Conservation (phyloP, 2,329 filamentous ascomycete genomes). For the Sporothrix pseudoabietina region DNA sequence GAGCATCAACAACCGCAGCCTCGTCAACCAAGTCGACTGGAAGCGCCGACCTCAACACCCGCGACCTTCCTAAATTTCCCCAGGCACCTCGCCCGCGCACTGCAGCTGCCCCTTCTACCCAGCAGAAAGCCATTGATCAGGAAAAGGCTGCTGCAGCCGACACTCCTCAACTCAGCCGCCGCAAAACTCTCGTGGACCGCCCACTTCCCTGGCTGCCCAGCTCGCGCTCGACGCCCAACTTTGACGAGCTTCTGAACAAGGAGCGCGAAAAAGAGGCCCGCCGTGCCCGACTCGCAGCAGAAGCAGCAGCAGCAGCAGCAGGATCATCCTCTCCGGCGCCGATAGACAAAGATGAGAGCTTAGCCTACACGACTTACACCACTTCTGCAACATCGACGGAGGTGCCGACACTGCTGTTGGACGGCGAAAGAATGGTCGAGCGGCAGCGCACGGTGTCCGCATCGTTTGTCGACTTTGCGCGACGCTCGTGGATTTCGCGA, state of each 20-base stretch:
- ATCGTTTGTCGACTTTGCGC: conserved; percentile 55
- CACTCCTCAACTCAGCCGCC: conserved; percentile 44
- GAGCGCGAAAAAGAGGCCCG: conserved; percentile 30
- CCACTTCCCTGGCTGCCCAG: conserved; percentile 57
- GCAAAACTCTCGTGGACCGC: conserved; percentile 52
- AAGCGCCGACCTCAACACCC: neutral
- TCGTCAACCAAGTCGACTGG: conserved; percentile 4
- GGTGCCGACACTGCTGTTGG: neutral
- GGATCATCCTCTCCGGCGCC: neutral
- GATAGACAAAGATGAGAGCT: conserved; percentile 27
- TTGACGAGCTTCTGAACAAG: conserved; percentile 41
- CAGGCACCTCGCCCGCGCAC: conserved; percentile 17
- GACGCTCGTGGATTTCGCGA: conserved; percentile 54
- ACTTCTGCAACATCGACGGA: conserved; percentile 23
- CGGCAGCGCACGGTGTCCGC: conserved; percentile 45
- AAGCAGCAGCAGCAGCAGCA: neutral
- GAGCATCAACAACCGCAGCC: neutral
- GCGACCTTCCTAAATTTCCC: neutral
- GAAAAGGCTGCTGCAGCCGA: conserved; percentile 31
- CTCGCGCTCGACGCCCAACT: conserved; percentile 48
- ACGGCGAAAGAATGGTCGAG: conserved; percentile 34
- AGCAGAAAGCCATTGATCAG: conserved; percentile 18
- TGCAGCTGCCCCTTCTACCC: conserved; percentile 11
- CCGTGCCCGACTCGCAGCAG: neutral
- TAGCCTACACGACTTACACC: neutral